These are phyloP conservation scores for Chalciporus piperatus DNA, from an alignment of 768 basidiomycete genomes.

Conservation along the genomic window DNA sequence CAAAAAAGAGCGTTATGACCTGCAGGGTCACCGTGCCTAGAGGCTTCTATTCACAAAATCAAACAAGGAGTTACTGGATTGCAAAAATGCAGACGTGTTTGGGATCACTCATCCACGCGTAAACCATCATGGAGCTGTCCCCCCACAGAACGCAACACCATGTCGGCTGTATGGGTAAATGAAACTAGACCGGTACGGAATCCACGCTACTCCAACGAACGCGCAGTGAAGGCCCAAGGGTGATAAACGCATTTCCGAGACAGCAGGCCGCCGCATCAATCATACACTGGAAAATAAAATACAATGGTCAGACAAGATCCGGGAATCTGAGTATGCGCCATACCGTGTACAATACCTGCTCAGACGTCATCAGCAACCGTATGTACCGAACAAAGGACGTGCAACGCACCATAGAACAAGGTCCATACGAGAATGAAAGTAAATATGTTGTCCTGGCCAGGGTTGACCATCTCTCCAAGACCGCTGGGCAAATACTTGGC, in stretches of 20 bases:
- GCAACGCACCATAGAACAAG: slow-evolving; percentile 76
- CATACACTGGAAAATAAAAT: slow-evolving; percentile 36
- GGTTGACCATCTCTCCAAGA: slow-evolving; percentile 66
- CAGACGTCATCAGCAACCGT: slow-evolving; percentile 1
- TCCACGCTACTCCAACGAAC: slow-evolving; percentile 7
- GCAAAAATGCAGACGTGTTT: neutral
- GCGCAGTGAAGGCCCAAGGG: neutral
- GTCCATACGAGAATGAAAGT: slow-evolving; percentile 95
- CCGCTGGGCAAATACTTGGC: slow-evolving; percentile 63
- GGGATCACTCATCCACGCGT: neutral
- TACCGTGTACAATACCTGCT: slow-evolving; percentile 50
- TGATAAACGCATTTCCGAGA: slow-evolving; percentile 4
- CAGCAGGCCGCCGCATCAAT: slow-evolving; percentile 21
- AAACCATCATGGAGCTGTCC: neutral
- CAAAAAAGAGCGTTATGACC: no score
- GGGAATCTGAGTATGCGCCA: slow-evolving; percentile 7
- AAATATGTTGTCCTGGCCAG: slow-evolving; percentile 88
- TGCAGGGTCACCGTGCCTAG: no score
- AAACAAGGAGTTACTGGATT: neutral
- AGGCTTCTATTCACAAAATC: neutral
- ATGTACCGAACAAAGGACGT: neutral
- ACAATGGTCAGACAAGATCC: slow-evolving; percentile 12
- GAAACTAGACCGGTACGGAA: neutral
- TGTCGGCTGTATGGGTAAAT: slow-evolving; percentile 2
- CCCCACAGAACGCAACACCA: neutral